Evolutionary conservation across 768 basidiomycete species (phyloP), one percentile per base, ranked within the genome.

Genomic region (Kwoniella dendrophila): DNA sequence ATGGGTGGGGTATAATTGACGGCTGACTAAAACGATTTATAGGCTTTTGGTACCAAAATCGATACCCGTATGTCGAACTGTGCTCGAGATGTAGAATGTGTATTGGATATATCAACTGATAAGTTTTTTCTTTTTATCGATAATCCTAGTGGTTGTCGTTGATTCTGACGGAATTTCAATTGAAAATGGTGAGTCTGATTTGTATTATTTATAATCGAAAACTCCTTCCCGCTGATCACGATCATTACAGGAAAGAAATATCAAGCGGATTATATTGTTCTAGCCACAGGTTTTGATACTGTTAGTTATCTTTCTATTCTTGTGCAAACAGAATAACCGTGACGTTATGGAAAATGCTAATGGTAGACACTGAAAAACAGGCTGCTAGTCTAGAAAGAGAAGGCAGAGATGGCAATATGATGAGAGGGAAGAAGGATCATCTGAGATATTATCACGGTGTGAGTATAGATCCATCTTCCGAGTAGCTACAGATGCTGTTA

Each of bases 371-470:
- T 38, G 36, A 38, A 38, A 38, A 8, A 38, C 18, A 48, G 45
- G 45, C 45, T 22, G 45, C 45, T 6, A 27, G 45, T 48, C 45
- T 48, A 6, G 27, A 48, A 20, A 29, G 22, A 6, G 3, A 48
- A 24, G 45, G 45, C 4, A 48, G 45, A 48, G 45, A 48, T 24
- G 45, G 24, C 10, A 12, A 48, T 48, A 26, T 18, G 5, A 48
- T 48, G 45, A 7, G 7, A 8, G 45, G 45, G 16, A 48, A 48
- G 22, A 24, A 26, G 6, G 45, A 48, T 27, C 12, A 48, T 48
- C 45, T 48, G 22, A 18, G 18, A 22, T 48, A 48, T 26, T 48
- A 48, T 29, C 45, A 48, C 27, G 45, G 45, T 26, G 45, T 48
- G 18, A 6, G 45, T 48, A 3, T 24, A 8, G 8, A 38, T 8